These are phyloP conservation scores for Oryza brachyantha DNA, from an alignment of 176 grass and related monocot species.

Conservation along the genomic window DNA sequence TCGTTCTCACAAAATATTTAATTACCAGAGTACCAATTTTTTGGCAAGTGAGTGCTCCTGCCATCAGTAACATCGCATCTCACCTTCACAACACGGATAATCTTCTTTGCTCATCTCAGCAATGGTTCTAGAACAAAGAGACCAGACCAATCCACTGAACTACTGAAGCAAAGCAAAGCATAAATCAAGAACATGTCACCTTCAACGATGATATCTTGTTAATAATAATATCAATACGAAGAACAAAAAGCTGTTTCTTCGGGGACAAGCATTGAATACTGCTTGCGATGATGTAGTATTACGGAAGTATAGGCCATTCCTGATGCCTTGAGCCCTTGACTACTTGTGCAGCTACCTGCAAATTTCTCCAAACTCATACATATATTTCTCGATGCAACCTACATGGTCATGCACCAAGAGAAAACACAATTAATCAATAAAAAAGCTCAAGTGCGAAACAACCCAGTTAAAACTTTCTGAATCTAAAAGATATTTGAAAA, in stretches of 20 bases:
- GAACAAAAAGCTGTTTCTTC: background rate
- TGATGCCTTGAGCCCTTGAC: background rate
- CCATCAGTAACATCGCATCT: background rate
- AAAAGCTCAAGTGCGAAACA: background rate
- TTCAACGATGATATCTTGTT: slow-evolving; percentile 3
- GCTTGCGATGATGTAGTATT: background rate
- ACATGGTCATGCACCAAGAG: background rate
- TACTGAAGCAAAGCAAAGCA: background rate
- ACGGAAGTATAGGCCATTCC: background rate
- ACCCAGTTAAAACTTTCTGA: background rate
- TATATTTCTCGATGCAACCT: too few species aligned
- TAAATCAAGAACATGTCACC: background rate
- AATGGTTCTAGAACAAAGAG: background rate
- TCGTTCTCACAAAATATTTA: background rate
- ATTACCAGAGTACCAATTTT: background rate
- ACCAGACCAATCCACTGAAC: too few species aligned
- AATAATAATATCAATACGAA: background rate
- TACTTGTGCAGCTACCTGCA: background rate
- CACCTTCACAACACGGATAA: background rate
- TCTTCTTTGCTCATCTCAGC: background rate
- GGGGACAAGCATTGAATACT: background rate
- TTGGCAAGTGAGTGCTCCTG: background rate
- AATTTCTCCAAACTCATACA: background rate
- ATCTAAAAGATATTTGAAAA: background rate
- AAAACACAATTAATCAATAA: background rate